Evolutionary conservation across 352 stramenopile species (phyloP).

Genomic region (Albugo laibachii): DNA sequence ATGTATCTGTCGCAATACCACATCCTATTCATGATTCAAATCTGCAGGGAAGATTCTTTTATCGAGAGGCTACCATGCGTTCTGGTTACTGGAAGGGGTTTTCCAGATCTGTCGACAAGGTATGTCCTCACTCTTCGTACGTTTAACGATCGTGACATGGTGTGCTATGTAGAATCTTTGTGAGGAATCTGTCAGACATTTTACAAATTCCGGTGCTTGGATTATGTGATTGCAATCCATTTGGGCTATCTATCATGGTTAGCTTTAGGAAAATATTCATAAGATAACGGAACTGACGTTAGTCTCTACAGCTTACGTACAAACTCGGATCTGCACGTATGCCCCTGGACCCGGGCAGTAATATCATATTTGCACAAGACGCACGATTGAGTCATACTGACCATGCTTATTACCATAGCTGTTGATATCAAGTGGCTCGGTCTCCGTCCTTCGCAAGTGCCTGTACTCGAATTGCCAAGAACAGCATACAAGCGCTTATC

Average conservation of each 20-base stretch:
- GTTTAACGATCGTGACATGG: not conserved
- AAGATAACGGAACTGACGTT: not conserved
- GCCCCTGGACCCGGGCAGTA: conserved; percentile 45
- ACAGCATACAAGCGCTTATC: conserved; percentile 36
- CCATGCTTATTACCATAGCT: conserved; percentile 9
- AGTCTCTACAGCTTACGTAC: conserved; percentile 60
- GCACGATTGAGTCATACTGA: not conserved
- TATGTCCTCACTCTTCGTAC: conserved; percentile 6
- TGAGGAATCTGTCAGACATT: conserved; percentile 46
- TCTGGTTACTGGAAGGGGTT: conserved; percentile 84
- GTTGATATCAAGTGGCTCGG: conserved; percentile 85
- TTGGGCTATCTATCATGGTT: conserved; percentile 84
- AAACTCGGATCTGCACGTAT: conserved; percentile 72
- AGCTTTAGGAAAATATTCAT: not conserved
- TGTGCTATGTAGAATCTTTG: conserved; percentile 32
- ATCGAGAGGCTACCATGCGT: conserved; percentile 78
- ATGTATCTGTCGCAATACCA: not conserved
- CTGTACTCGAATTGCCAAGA: conserved; percentile 19
- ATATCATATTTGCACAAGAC: conserved; percentile 4
- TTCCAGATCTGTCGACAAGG: conserved; percentile 87
- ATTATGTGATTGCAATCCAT: conserved; percentile 89
- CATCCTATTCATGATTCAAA: not conserved
- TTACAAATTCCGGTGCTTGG: conserved; percentile 80
- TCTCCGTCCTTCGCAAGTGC: conserved; percentile 69
- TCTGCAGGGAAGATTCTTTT: conserved; percentile 62